Base-by-base conservation (phyloP, 768 basidiomycete species). In the Leccinum truebloodii region DNA sequence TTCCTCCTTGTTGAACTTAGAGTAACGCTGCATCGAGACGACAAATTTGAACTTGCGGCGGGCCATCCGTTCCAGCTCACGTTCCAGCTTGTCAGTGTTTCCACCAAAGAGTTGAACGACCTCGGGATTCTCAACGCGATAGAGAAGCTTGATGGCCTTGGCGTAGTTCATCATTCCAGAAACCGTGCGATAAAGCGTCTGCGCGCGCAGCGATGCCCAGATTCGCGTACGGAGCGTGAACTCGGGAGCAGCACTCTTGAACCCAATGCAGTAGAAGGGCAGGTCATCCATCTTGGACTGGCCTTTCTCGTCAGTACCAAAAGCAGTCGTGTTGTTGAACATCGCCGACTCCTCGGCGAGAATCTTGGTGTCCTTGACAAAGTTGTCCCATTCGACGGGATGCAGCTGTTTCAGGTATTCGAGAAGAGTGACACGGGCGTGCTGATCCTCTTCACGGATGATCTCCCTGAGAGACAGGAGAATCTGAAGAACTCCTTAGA, bases 121-220 rank as follows among this genome's bases (percentile, higher is more conserved):
- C 75, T 99, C 97, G 8, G 97, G 97, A 78, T 98, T 98, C 79
- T 99, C 97, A 48, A 99, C 97, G 59, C 96, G 94, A 75, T 98
- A 96, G n/a, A 99, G 84, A 37, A 99, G 80, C 74, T 99, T 99
- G 86, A 99, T 98, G 13, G 97, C 97, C 80, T 99, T 99, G 65
- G 92, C 88, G 75, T 99, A 98, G 79, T 99, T 99, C 97, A 98
- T 98, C 93, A 99, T 98, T 55, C 97, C 97, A 37, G 97, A 98
- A 18, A 99, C 96, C 14, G 97, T 99, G 65, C 97, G 88, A 73
- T 99, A 98, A 20, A 99, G 85, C 2, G 97, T 99, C 79, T 99
- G 97, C 18, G 97, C 97, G 57, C 97, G 93, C 9, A 99, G 85
- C 6, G 96, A 98, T 9, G 97, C 95, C 97, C 97, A 99, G 69